Evolutionary conservation across 1,284 basidiomycete species (phyloP), one percentile per base, ranked within the genome.

Genomic region (Cutaneotrichosporon mucoides): DNA sequence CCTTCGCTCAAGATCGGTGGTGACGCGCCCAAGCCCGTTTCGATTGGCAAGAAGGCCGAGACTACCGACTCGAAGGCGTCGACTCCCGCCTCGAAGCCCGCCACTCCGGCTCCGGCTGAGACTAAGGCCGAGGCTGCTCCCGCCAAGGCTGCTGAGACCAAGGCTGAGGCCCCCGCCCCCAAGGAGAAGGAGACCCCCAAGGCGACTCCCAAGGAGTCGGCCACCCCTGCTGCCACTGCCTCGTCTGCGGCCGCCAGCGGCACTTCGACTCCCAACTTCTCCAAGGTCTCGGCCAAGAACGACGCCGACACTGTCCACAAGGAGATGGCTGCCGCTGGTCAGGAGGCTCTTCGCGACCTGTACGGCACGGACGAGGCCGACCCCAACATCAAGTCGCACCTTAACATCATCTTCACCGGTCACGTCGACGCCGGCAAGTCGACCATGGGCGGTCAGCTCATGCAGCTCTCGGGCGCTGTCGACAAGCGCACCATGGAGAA

Each of bases 371-470:
- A 77, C 34, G 76, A 76, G 42, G 73, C 75, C 34, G 79, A 80
- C 60, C 70, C 75, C 43, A 79, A 87, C 70, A 77, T 84, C 72
- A 97, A 96, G 80, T 87, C 90, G 68, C 93, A 97, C 79, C 79
- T 96, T 16, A 79, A 96, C 79, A 87, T 97, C 76, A 94, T 98
- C 65, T 94, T 98, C 81, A 88, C 96, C 73, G 94, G 94, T 35
- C 94, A 98, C 80, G 94, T 97, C 77, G 94, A 98, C 82, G 94
- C 94, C 1, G 94, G 94, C 55, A 98, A 98, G 80, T 94, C 91
- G 62, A 98, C 94, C 46, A 89, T 96, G 84, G 94, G 94, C 52
- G 94, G 94, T 52, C 94, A 97, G 73, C 81, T 98, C n/a, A 84
- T 98, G 41, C 94, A 81, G 76, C 76, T 97, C 40, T 88, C 86